Evolutionary conservation across 2,329 filamentous ascomycete genomes (phyloP).

Genomic region (Hymenoscyphus scutula): DNA sequence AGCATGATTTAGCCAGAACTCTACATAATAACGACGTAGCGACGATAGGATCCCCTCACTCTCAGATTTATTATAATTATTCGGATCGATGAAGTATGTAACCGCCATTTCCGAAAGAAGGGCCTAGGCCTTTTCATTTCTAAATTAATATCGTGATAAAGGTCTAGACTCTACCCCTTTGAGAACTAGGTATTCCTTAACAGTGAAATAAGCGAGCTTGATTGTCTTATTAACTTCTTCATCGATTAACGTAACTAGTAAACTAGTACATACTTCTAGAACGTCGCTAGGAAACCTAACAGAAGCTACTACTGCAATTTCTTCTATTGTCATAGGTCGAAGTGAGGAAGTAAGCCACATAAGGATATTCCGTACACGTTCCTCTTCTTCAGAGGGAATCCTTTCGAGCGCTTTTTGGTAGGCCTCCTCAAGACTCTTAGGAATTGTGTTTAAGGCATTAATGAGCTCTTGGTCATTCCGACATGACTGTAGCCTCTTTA

Average conservation of each 20-base stretch:
- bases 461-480: conserved; percentile 11
- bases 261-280: conserved; percentile 4
- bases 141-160: neutral
- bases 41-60: neutral
- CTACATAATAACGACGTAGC: neutral
- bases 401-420: conserved; percentile 8
- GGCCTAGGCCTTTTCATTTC: neutral
- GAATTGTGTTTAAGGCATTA: conserved; percentile 11
- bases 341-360: conserved; percentile 14
- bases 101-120: neutral
- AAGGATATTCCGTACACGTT: conserved; percentile 2
- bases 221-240: conserved; percentile 42
- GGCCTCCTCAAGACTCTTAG: conserved; percentile 12
- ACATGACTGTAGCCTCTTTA: conserved; percentile 31
- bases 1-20: conserved; percentile 1
- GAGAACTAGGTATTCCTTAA: conserved; percentile 33
- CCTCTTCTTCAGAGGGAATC: conserved; percentile 1
- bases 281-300: conserved; percentile 2
- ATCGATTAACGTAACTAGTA: conserved; percentile 17
- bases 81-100: neutral
- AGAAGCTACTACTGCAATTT: conserved; percentile 11
- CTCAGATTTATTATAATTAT: neutral
- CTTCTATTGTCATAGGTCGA: conserved; percentile 11
- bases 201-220: conserved; percentile 34
- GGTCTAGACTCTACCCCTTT: neutral